Conservation (phyloP, 139 green algal genomes). For the Zygnema cylindricum region DNA sequence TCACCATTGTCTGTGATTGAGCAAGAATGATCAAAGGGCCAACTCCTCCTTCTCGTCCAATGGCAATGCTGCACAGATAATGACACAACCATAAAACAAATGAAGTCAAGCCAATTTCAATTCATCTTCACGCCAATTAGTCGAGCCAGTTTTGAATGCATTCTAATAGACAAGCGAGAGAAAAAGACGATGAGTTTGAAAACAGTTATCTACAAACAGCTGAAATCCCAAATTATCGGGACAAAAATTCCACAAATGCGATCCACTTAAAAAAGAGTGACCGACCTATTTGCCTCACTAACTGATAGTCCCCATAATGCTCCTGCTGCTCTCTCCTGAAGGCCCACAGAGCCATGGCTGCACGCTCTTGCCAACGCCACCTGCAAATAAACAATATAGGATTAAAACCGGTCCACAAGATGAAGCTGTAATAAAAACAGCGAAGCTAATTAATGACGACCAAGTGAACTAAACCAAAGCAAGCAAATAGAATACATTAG, state of each 20-base stretch:
- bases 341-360: not conserved
- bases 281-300: constrained; percentile 33
- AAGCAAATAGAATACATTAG: no score
- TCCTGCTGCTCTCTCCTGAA: constrained; percentile 41
- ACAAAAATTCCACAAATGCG: not conserved
- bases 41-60: constrained; percentile 33
- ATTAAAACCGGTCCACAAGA: no score
- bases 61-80: constrained; percentile 40
- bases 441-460: not conserved
- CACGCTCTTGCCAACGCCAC: not conserved
- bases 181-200: not conserved
- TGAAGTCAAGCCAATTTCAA: not conserved
- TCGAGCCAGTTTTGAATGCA: not conserved
- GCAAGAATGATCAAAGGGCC: constrained; percentile 34
- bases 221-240: not conserved
- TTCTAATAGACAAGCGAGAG: not conserved
- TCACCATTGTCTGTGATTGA: constrained; percentile 24
- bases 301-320: constrained; percentile 48
- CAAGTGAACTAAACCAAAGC: no score
- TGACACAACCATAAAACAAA: not conserved
- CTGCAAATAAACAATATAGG: no score
- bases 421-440: no score
- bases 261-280: not conserved
- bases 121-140: not conserved
- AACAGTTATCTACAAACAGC: not conserved